Evolutionary conservation across 495 filamentous ascomycete genomes (phyloP).

Genomic region (Lasiosphaeris hirsuta): DNA sequence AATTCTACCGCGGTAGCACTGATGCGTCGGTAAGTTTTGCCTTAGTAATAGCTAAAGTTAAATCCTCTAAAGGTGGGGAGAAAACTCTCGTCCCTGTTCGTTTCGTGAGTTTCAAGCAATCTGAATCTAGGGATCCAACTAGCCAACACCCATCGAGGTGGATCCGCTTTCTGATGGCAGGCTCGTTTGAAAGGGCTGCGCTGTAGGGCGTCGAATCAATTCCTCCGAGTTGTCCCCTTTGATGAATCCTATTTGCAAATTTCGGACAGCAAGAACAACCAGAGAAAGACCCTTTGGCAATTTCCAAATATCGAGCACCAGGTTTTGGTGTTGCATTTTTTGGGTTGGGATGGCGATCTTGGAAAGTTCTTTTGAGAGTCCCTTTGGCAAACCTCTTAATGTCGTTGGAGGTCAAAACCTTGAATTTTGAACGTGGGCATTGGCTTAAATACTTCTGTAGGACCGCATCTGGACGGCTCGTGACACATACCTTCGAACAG

Average conservation of each 20-base stretch:
- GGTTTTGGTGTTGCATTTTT: neutral
- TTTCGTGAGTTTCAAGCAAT: too few relatives aligned
- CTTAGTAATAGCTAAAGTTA: too few relatives aligned
- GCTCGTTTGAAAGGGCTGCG: too few relatives aligned
- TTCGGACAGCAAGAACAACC: constrained; percentile 7
- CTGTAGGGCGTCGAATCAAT: neutral
- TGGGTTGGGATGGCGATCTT: neutral
- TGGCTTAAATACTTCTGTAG: neutral
- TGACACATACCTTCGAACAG: constrained; percentile 3
- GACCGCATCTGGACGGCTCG: constrained; percentile 11
- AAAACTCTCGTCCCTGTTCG: too few relatives aligned
- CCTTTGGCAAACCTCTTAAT: constrained; percentile 2
- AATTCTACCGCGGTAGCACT: too few relatives aligned
- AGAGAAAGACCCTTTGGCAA: constrained; percentile 14
- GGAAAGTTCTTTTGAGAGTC: neutral
- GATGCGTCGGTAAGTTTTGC: too few relatives aligned
- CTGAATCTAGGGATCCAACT: too few relatives aligned
- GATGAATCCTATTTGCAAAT: neutral
- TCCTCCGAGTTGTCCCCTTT: constrained; percentile 2
- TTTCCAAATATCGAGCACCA: neutral
- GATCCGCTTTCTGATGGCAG: too few relatives aligned
- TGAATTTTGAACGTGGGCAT: constrained; percentile 10
- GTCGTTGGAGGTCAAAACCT: constrained; percentile 2
- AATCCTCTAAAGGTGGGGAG: too few relatives aligned
- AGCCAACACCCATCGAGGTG: too few relatives aligned